Conservation (phyloP, 768 basidiomycete genomes). For the Hericium erinaceus region DNA sequence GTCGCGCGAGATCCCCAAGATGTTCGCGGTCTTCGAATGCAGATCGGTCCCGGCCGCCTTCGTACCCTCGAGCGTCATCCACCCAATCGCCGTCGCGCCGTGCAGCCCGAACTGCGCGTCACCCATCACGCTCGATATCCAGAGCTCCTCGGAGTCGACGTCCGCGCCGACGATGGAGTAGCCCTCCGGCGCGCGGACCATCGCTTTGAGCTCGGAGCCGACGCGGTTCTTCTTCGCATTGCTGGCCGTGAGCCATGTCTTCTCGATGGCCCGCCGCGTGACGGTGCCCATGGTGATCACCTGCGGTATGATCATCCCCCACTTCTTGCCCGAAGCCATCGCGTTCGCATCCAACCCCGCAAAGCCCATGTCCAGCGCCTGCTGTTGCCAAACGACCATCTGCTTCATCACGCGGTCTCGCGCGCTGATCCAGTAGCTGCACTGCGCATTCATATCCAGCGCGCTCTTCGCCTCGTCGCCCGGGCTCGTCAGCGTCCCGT, state of each 20-base stretch:
- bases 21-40: slow-evolving; percentile 92
- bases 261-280: slow-evolving; percentile 94
- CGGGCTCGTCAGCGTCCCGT: slow-evolving; percentile 79
- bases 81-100: slow-evolving; percentile 92
- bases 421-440: slow-evolving; percentile 96
- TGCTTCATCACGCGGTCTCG: slow-evolving; percentile 88
- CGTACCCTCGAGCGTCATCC: slow-evolving; percentile 99
- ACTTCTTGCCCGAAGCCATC: slow-evolving; percentile 33
- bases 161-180: slow-evolving; percentile 96
- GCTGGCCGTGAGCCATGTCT: slow-evolving; percentile 96
- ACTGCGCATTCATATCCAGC: slow-evolving; percentile 85
- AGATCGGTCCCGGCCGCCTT: slow-evolving; percentile 92
- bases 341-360: background rate
- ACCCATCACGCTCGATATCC: slow-evolving; percentile 98
- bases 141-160: slow-evolving; percentile 96
- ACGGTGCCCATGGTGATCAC: slow-evolving; percentile 99
- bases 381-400: slow-evolving; percentile 79
- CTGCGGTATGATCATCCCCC: slow-evolving; percentile 92
- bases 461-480: slow-evolving; percentile 76
- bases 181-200: slow-evolving; percentile 90
- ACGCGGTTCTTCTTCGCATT: slow-evolving; percentile 97
- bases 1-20: slow-evolving; percentile 87
- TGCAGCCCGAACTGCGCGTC: slow-evolving; percentile 97
- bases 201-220: slow-evolving; percentile 96
- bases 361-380: slow-evolving; percentile 45